These are phyloP conservation scores for Pezicula rhizophila DNA, from an alignment of 2,329 filamentous ascomycete genomes.

Conservation along the genomic window DNA sequence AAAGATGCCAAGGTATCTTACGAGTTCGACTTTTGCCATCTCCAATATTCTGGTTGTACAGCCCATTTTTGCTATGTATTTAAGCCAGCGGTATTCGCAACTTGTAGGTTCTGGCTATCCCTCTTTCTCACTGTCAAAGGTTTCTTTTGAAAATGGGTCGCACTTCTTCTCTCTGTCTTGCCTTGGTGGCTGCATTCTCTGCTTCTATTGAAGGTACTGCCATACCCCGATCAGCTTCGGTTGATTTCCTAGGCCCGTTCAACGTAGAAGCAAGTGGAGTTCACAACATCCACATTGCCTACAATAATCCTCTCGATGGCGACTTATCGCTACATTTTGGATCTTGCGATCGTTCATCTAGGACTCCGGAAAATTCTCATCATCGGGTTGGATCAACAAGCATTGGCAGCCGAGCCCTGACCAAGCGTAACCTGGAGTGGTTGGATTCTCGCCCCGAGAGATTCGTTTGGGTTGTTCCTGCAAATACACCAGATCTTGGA, in stretches of 20 bases:
- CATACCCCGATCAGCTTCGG: background rate
- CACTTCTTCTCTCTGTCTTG: background rate
- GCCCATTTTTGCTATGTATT: too few species aligned
- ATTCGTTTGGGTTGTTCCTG: conserved; percentile 31
- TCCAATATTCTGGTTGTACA: too few species aligned
- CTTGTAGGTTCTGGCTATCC: too few species aligned
- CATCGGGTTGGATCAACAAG: conserved; percentile 15
- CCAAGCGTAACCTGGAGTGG: conserved; percentile 38
- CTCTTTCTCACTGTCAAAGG: too few species aligned
- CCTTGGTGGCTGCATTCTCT: background rate
- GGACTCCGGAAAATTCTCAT: conserved; percentile 28
- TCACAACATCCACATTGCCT: conserved; percentile 41
- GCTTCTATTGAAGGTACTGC: background rate
- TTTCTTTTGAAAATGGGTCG: background rate
- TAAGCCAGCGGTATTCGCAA: too few species aligned
- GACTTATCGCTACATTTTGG: conserved; percentile 36
- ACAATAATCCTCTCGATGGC: conserved; percentile 61
- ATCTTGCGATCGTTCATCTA: conserved; percentile 44
- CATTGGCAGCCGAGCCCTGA: conserved; percentile 36
- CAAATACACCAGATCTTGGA: conserved; percentile 21
- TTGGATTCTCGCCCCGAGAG: conserved; percentile 29
- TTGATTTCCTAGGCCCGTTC: background rate
- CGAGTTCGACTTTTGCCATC: too few species aligned
- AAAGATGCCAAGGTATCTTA: too few species aligned
- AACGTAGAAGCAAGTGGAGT: conserved; percentile 15